Conservation (phyloP, 2,329 filamentous ascomycete genomes). For the Venturia carpophila region DNA sequence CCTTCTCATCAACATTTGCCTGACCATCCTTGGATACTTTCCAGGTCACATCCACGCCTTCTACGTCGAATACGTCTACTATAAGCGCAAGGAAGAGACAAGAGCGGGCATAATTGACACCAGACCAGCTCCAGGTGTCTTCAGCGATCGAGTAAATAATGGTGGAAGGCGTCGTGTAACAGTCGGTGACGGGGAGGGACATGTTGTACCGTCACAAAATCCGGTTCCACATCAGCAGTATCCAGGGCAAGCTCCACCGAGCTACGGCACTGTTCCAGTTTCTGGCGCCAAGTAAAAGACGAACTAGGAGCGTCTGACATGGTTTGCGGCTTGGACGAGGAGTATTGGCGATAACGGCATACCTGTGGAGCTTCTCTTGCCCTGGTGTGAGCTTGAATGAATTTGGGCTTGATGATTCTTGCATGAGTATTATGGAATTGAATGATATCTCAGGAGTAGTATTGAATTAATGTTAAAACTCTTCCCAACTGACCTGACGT, state of each 20-base stretch:
- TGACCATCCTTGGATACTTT: constrained; percentile 41
- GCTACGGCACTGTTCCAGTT: constrained; percentile 12
- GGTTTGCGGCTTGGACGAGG: not conserved
- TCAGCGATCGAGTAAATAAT: constrained; percentile 53
- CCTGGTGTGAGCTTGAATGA: no score
- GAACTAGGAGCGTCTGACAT: not conserved
- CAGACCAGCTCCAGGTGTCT: constrained; percentile 58
- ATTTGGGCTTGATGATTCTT: no score
- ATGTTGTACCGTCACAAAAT: not conserved
- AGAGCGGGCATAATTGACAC: constrained; percentile 49
- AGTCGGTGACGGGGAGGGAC: not conserved
- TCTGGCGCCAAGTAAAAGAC: not conserved
- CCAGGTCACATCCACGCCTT: constrained; percentile 70
- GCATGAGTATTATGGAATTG: no score
- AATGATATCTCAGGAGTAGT: no score
- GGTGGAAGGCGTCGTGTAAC: constrained; percentile 1
- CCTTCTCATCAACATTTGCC: constrained; percentile 41
- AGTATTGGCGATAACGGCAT: not conserved
- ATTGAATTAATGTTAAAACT: no score
- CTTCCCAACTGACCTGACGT: no score
- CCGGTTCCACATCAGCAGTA: not conserved
- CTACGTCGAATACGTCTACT: constrained; percentile 78
- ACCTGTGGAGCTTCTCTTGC: not conserved
- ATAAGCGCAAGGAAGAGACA: constrained; percentile 59
- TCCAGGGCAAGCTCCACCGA: constrained; percentile 1